Base-by-base conservation (phyloP, 345 rosid species). In the Gossypium mustelinum region DNA sequence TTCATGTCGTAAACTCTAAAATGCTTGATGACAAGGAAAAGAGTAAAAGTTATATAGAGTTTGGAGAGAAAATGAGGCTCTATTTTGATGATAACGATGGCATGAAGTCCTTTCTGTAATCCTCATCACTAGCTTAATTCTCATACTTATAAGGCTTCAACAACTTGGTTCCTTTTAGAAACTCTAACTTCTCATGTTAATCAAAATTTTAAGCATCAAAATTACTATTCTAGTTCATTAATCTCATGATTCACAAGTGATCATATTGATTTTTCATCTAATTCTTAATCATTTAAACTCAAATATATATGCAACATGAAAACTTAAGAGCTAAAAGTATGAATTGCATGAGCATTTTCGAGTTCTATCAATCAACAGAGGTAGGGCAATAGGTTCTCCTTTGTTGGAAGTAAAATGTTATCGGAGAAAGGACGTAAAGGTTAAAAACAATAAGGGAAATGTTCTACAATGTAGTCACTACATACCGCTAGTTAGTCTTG, bases 381-480 rank as follows among this genome's bases (percentile, higher is more conserved):
- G 34, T 29, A 3, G 34, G 34, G 34, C 4, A 3, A 7, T 7
- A 9, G 2, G 10, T 44, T 9, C 11, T 7, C 4, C 5, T 29
- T 81, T 29, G 84, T 84, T 92, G 81, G 91, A 81, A 85, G 93
- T 93, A 58, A 94, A 92, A 85, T 84, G 91, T 90, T 92, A 88
- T 75, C 91, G 85, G 68, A 89, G 97, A 79, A 29, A 29, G 5
- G 34, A 3, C 3, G 34, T 29, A 29, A 3, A 29, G 98, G 72
- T 95, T 79, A 86, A 83, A 79, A 95, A 95, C 73, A 81, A 83
- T 59, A 82, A 91, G 61, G 97, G 93, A 73, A 87, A 91, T 80
- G 81, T 76, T 83, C 92, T 95, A 65, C 89, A 87, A 77, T 93
- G 99, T 81, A 95, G 92, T 80, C 99, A 95, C 83, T 93, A 91